Evolutionary conservation across 192 early-diverging fungal species (phyloP).

Genomic region (Coemansia sp.): DNA sequence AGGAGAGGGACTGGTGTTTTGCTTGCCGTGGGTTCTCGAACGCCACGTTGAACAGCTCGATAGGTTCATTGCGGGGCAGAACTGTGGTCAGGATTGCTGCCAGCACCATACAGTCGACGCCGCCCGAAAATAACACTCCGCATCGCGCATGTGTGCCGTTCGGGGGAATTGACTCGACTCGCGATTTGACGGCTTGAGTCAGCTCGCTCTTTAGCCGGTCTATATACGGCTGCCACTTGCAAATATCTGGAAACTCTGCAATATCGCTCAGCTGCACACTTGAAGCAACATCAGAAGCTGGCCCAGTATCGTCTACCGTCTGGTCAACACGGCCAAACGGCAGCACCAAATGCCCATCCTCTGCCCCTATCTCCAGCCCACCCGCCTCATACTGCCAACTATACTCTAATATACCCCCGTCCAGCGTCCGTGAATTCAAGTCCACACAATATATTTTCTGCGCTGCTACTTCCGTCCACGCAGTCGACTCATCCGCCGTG

Average conservation of each 20-base stretch:
- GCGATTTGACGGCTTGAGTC: slow-evolving; percentile 12
- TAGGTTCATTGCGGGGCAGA: slow-evolving; percentile 69
- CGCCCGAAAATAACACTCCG: slow-evolving; percentile 88
- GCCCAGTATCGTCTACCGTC: background rate
- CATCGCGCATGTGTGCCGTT: slow-evolving; percentile 41
- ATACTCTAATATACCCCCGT: slow-evolving; percentile 5
- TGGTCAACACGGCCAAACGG: background rate
- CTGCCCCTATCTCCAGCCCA: background rate
- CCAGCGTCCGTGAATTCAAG: slow-evolving; percentile 10
- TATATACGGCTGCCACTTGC: slow-evolving; percentile 20
- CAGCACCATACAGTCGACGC: slow-evolving; percentile 87
- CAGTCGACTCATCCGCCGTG: slow-evolving; percentile 3
- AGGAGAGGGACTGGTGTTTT: background rate
- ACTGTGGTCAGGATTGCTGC: slow-evolving; percentile 76
- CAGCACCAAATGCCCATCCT: background rate
- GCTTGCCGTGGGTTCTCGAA: slow-evolving; percentile 85
- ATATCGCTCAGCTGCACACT: slow-evolving; percentile 4
- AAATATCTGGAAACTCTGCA: slow-evolving; percentile 12
- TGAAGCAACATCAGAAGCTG: background rate
- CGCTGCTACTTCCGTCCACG: slow-evolving; percentile 76
- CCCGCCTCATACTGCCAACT: slow-evolving; percentile 1
- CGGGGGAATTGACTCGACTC: slow-evolving; percentile 27
- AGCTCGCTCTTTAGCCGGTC: slow-evolving; percentile 23
- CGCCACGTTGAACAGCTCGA: slow-evolving; percentile 92
- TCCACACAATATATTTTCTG: slow-evolving; percentile 73